phyloP scores from a whole-genome alignment of 148 eudicot genomes.

The Chenopodium berlandieri region DNA sequence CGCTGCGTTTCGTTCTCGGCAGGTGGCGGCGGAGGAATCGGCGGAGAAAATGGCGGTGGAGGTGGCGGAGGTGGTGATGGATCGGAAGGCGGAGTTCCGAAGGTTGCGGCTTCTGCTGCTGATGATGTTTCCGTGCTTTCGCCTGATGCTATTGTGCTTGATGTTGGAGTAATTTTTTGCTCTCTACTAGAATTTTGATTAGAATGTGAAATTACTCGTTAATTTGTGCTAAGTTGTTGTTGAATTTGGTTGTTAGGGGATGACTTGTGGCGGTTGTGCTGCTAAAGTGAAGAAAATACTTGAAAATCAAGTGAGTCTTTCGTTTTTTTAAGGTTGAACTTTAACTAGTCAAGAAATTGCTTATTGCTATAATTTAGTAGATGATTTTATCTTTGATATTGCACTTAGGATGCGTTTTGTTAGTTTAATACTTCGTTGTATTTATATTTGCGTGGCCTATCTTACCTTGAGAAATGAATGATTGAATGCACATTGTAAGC shows the following conservation, averaged over 20 bases:
- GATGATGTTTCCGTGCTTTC: constrained; percentile 51
- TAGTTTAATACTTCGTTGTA: background rate
- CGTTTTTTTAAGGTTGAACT: background rate
- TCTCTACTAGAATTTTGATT: background rate
- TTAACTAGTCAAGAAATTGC: background rate
- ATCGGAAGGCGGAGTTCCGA: constrained; percentile 36
- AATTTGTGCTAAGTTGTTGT: background rate
- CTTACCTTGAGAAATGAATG: background rate
- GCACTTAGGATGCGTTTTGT: background rate
- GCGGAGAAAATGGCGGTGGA: constrained; percentile 36
- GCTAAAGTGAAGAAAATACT: constrained; percentile 93
- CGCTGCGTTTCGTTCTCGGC: constrained; percentile 32
- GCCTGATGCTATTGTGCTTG: constrained; percentile 80
- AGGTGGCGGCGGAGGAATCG: constrained; percentile 54
- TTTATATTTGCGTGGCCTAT: background rate
- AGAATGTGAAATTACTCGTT: background rate
- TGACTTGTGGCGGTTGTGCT: constrained; percentile 96
- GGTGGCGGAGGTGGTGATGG: constrained; percentile 61
- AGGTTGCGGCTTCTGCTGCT: constrained; percentile 32
- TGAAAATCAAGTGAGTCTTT: constrained; percentile 73
- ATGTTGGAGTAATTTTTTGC: constrained; percentile 53
- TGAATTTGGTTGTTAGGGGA: constrained; percentile 50
- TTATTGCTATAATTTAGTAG: background rate
- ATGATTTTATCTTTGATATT: no score
- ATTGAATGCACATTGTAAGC: background rate